phyloP scores from a whole-genome alignment of 1,284 basidiomycete species.

The Caloboletus firmus region DNA sequence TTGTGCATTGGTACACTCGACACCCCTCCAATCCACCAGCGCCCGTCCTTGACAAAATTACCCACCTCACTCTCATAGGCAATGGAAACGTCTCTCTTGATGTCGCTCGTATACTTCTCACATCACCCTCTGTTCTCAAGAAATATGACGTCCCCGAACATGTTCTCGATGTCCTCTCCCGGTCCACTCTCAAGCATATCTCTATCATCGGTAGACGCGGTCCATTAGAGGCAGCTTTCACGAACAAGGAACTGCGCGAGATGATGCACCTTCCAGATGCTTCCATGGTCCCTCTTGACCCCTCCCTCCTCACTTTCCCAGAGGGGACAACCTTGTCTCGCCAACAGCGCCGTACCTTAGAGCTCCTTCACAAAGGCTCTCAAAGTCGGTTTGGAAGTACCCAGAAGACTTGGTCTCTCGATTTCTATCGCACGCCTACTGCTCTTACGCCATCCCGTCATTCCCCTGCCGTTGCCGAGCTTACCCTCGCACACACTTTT shows the following conservation, averaged over 20 bases:
- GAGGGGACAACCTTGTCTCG: constrained; percentile 47
- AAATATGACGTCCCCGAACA: constrained; percentile 80
- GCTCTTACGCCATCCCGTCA: constrained; percentile 42
- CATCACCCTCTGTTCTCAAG: constrained; percentile 58
- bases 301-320: constrained; percentile 43
- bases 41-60: constrained; percentile 59
- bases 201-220: constrained; percentile 86
- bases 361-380: constrained; percentile 71
- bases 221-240: constrained; percentile 88
- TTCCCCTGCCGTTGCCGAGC: constrained; percentile 35
- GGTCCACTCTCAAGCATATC: constrained; percentile 72
- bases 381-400: constrained; percentile 49
- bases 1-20: constrained; percentile 98
- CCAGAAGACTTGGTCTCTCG: constrained; percentile 73
- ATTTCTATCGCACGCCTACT: constrained; percentile 76
- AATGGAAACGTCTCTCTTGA: constrained; percentile 98
- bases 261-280: constrained; percentile 78
- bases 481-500: constrained; percentile 61
- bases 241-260: constrained; percentile 93
- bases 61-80: constrained; percentile 85
- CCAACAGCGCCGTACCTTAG: constrained; percentile 66
- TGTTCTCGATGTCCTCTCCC: constrained; percentile 70
- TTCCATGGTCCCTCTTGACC: constrained; percentile 62
- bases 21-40: constrained; percentile 70
- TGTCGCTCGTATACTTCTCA: constrained; percentile 87